phyloP scores from a whole-genome alignment of 768 basidiomycete genomes.

The Lyophyllum shimeji region DNA sequence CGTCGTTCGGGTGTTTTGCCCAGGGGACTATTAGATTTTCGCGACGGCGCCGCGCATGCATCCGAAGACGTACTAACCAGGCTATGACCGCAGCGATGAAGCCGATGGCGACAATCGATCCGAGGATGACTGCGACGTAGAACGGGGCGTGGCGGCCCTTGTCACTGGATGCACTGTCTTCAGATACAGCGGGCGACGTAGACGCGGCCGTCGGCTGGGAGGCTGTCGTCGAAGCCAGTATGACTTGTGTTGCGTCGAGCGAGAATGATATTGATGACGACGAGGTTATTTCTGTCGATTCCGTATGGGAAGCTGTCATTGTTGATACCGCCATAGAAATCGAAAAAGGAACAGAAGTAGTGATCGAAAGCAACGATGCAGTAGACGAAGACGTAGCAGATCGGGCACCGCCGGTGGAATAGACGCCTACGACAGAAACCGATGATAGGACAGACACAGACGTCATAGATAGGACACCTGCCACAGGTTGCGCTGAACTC shows the following conservation, averaged over 20 bases:
- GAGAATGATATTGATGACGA: not conserved
- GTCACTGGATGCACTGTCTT: constrained; percentile 1
- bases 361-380: not conserved
- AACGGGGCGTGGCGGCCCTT: constrained; percentile 36
- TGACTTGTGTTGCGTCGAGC: not conserved
- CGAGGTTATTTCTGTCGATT: not conserved
- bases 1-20: constrained; percentile 27
- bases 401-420: not conserved
- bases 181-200: constrained; percentile 6
- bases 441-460: not conserved
- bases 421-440: not conserved
- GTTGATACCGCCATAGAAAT: not conserved
- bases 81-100: constrained; percentile 46
- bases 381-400: not conserved
- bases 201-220: constrained; percentile 8
- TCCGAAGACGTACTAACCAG: constrained; percentile 45
- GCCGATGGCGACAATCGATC: constrained; percentile 43
- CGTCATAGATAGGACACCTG: not conserved
- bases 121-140: constrained; percentile 52
- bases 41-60: constrained; percentile 33
- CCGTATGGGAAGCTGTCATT: not conserved
- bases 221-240: constrained; percentile 1
- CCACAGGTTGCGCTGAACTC: not conserved
- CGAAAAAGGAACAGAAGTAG: not conserved
- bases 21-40: constrained; percentile 35